Evolutionary conservation across 2,329 filamentous ascomycete genomes (phyloP), one percentile per base, ranked within the genome.

Genomic region (Phialemonium atrogriseum): DNA sequence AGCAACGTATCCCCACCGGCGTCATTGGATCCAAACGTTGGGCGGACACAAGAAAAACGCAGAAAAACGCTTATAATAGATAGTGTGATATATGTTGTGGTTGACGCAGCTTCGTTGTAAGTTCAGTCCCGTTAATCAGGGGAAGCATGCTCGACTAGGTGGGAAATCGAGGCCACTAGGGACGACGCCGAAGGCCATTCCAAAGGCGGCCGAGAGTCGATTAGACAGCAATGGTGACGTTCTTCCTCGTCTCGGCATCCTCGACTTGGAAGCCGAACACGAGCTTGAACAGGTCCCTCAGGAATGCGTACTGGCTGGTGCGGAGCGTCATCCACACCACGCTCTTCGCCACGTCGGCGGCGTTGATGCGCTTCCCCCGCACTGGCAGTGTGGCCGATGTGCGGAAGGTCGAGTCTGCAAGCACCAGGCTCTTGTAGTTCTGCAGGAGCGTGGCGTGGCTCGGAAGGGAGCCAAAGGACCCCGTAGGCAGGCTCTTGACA

Each of bases 191-290:
- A n/a, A n/a, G n/a, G n/a, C n/a, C n/a, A n/a, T n/a, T n/a, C n/a
- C n/a, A n/a, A n/a, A n/a, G n/a, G n/a, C n/a, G n/a, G n/a, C n/a
- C n/a, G n/a, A n/a, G n/a, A n/a, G n/a, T n/a, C n/a, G n/a, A 26
- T 37, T 21, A 77, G 12, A 80, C 64, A 12, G 60, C 58, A 37
- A 84, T 80, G 38, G 69, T 75, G 28, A 79, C 64, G 35, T 69
- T 73, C 47, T 83, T 81, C 41, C 80, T 67, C 33, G 67, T 62
- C 27, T 81, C 76, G 1, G 76, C 80, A 46, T 94, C 87, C 34
- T 94, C 85, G 11, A 86, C 59, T 28, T 80, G 74, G 49, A 89
- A 89, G 4, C 85, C 83, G 54, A 93, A 94, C 3, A 94, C 86
- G 24, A 89, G 68, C 32, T 75, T 73, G 60, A 84, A 95, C 10